These are phyloP conservation scores for Aspergillus quadrilineatus DNA, from an alignment of 2,329 filamentous ascomycete genomes.

Conservation along the genomic window DNA sequence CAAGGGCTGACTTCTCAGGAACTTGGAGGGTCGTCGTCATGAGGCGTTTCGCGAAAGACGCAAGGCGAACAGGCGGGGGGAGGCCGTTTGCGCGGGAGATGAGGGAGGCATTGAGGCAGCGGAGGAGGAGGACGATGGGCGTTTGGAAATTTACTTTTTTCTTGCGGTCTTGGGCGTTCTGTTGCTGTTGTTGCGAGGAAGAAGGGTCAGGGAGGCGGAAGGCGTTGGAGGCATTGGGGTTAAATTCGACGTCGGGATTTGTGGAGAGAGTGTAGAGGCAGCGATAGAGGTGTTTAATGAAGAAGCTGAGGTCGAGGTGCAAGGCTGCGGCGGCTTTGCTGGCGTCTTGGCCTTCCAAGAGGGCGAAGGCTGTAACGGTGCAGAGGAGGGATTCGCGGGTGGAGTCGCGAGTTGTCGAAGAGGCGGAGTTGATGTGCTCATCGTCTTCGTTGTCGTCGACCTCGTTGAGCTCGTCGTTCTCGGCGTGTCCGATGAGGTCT, in stretches of 20 bases:
- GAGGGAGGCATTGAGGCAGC: slow-evolving; percentile 78
- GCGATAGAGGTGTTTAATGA: slow-evolving; percentile 89
- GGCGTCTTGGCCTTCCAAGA: slow-evolving; percentile 90
- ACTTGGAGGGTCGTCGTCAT: slow-evolving; percentile 78
- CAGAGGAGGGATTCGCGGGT: slow-evolving; percentile 88
- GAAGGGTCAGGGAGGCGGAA: slow-evolving; percentile 69
- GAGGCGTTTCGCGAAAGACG: slow-evolving; percentile 89
- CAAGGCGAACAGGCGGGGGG: slow-evolving; percentile 79
- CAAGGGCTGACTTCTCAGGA: slow-evolving; percentile 84
- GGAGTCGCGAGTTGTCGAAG: slow-evolving; percentile 63
- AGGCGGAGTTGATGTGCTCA: slow-evolving; percentile 27
- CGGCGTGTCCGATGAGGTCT: slow-evolving; percentile 79
- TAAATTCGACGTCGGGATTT: slow-evolving; percentile 81
- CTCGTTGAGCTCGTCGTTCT: slow-evolving; percentile 45
- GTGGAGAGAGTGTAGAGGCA: slow-evolving; percentile 75
- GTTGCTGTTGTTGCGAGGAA: slow-evolving; percentile 41
- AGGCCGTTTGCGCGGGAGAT: slow-evolving; percentile 72
- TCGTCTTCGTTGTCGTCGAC: slow-evolving; percentile 47
- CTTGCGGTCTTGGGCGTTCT: slow-evolving; percentile 18
- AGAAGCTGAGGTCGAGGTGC: slow-evolving; percentile 90
- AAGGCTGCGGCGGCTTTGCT: slow-evolving; percentile 78
- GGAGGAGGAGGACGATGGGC: slow-evolving; percentile 85
- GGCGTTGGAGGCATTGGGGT: slow-evolving; percentile 61
- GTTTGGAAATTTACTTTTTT: slow-evolving; percentile 92
- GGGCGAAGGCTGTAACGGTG: slow-evolving; percentile 93